Base-by-base conservation (phyloP, 2,329 filamentous ascomycete species). In the Tolypocladium cylindrosporum region DNA sequence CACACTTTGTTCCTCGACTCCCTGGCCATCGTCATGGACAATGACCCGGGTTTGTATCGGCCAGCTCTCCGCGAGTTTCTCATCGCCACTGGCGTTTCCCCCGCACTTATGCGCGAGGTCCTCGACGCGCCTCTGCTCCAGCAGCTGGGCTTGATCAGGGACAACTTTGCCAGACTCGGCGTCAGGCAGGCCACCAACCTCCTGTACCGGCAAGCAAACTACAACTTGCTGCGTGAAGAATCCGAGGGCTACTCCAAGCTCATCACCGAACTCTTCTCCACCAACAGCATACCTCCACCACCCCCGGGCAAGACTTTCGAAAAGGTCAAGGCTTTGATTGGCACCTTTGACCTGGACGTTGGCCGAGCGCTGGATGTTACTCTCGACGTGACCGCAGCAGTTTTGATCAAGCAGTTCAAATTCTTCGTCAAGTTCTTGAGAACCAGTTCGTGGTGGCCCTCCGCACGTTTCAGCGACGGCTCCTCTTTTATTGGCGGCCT, bases 161-260 rank as follows among this genome's bases (percentile, higher is more conserved):
- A 88, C n/a, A 93, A 87, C 7, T 99, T 97, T 71, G 79, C 83
- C 58, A 87, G 87, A 63, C 85, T 94, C 69, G 88, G 88, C 19
- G 91, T 96, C 63, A 87, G 93, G 57, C 91, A 95, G 68, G 89
- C 92, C 54, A 99, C 94, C 9, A 96, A 97, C 66, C 79, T 94
- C 5, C 81, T 99, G 0, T 99, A 99, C 71, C 88, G 92, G 60
- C 94, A 97, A 73, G 91, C 93, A 16, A 97, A 96, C 72, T 97
- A 96, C 77, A 99, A 99, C 67, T 77, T 99, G 9, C 78, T 99
- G 24, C 87, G 94, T 51, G 94, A 99, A 75, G 94, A 99, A 73
- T 91, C 91, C 0, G 94, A 99, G 74, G 94, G 95, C 45, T 99
- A 96, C 69, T 92, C 94, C 0, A 99, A 99, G 72, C 83, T 99